A percentile compares a stretch with the other conserved stretches of the same genome.
phyloP scores from a whole-genome alignment of 1,284 basidiomycete genomes.

The Mycosarcoma maydis region DNA sequence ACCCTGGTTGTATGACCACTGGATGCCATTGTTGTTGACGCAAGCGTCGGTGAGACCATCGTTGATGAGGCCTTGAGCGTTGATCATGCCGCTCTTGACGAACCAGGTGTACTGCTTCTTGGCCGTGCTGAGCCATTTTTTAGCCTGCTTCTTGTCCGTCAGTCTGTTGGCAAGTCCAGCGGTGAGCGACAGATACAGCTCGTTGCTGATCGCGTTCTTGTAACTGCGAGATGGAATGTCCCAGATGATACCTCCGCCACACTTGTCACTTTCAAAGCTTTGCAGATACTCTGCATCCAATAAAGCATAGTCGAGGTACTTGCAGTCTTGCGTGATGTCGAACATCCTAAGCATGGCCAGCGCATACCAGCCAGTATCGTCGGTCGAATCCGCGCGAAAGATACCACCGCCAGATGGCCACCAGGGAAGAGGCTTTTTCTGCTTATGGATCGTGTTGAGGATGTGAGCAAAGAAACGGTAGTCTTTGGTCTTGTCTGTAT shows the following conservation, averaged over 20 bases:
- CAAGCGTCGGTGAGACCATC: slow-evolving; percentile 19
- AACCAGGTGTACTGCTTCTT: slow-evolving; percentile 16
- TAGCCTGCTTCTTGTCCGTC: not conserved
- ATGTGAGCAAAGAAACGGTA: slow-evolving; percentile 9
- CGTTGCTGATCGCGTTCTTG: slow-evolving; percentile 24
- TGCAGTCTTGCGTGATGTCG: slow-evolving; percentile 12
- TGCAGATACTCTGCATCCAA: slow-evolving; percentile 14
- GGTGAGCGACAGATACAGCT: slow-evolving; percentile 21
- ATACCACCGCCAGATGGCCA: slow-evolving; percentile 16
- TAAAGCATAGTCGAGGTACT: slow-evolving; percentile 16
- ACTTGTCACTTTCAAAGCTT: slow-evolving; percentile 11
- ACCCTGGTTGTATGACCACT: slow-evolving; percentile 13
- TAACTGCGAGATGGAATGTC: slow-evolving; percentile 11
- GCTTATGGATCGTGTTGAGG: slow-evolving; percentile 15
- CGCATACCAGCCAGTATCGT: slow-evolving; percentile 26
- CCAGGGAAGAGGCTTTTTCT: slow-evolving; percentile 22
- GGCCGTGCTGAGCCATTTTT: slow-evolving; percentile 5
- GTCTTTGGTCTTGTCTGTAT: slow-evolving; percentile 4
- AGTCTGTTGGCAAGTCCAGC: slow-evolving; percentile 14
- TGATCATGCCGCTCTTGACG: slow-evolving; percentile 20
- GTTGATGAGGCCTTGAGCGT: slow-evolving; percentile 11
- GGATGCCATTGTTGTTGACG: slow-evolving; percentile 10
- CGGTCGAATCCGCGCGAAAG: slow-evolving; percentile 21
- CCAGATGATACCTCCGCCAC: slow-evolving; percentile 19
- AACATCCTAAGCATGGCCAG: slow-evolving; percentile 20